These are phyloP conservation scores for Candida glaebosa DNA, from an alignment of 805 yeast genomes.

Conservation along the genomic window DNA sequence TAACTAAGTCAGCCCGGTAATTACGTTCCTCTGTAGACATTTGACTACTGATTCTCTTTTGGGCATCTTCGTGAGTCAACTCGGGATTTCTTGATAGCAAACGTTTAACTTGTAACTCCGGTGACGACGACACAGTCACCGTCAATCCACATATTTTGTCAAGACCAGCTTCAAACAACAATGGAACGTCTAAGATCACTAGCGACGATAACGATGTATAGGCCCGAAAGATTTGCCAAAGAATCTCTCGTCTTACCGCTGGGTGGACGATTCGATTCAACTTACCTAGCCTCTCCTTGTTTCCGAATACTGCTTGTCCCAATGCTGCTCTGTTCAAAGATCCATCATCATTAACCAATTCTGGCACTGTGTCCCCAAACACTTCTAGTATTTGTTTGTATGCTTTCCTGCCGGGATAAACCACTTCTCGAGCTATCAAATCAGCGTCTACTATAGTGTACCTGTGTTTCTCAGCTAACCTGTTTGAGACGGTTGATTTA, in stretches of 20 bases:
- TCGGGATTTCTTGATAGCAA: conserved; percentile 65
- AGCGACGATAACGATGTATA: conserved; percentile 58
- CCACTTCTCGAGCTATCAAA: conserved; percentile 78
- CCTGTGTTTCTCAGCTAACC: conserved; percentile 48
- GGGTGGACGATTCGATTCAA: conserved; percentile 86
- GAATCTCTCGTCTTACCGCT: conserved; percentile 68
- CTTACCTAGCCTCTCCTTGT: conserved; percentile 51
- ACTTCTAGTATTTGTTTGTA: conserved; percentile 60
- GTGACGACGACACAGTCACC: conserved; percentile 63
- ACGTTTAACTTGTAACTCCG: conserved; percentile 58
- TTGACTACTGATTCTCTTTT: conserved; percentile 71
- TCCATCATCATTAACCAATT: conserved; percentile 41
- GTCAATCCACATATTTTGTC: conserved; percentile 68
- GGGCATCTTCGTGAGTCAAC: conserved; percentile 61
- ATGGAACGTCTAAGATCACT: conserved; percentile 85
- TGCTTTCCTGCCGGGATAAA: conserved; percentile 73
- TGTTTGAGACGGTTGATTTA: conserved; percentile 79
- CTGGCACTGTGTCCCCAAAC: conserved; percentile 55
- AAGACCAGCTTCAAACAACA: conserved; percentile 77
- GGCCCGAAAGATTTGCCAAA: conserved; percentile 48
- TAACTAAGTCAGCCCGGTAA: conserved; percentile 57
- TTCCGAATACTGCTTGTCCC: conserved; percentile 75
- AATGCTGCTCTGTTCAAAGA: conserved; percentile 66
- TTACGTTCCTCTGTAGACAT: conserved; percentile 61
- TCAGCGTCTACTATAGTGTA: conserved; percentile 85